These are phyloP conservation scores for Corymbia maculata DNA, from an alignment of 345 rosid genomes.

Conservation along the genomic window DNA sequence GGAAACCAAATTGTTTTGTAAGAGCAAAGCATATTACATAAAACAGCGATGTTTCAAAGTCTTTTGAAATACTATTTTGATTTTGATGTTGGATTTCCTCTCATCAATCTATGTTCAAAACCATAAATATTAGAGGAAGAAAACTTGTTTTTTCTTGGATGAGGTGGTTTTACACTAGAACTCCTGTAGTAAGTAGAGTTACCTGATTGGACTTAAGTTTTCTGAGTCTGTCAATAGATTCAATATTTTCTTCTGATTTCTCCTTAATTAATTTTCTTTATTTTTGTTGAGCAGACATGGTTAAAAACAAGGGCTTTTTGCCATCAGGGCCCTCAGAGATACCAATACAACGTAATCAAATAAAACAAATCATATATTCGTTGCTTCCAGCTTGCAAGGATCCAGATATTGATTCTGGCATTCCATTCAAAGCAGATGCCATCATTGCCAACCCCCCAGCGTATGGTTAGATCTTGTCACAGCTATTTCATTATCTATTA, in stretches of 20 bases:
- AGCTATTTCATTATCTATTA: neutral
- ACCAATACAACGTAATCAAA: conserved; percentile 78
- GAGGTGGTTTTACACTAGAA: neutral
- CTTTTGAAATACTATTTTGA: neutral
- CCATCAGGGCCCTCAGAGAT: conserved; percentile 98
- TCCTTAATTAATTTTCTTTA: neutral
- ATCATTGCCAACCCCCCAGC: conserved; percentile 99
- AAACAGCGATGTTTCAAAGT: neutral
- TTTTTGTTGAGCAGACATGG: conserved; percentile 71
- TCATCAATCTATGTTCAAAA: neutral
- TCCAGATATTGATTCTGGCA: conserved; percentile 78
- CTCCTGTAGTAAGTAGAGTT: neutral
- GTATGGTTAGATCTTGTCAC: conserved; percentile 45
- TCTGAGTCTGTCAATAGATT: neutral
- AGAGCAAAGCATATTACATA: neutral
- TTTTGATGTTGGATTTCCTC: neutral
- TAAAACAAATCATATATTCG: conserved; percentile 76
- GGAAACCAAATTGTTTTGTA: neutral
- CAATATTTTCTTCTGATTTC: neutral
- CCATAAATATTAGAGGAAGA: neutral
- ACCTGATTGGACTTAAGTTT: neutral
- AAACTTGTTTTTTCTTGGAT: neutral
- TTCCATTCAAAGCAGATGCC: conserved; percentile 90
- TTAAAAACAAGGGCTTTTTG: conserved; percentile 95
- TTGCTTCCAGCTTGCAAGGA: conserved; percentile 93